Evolutionary conservation across 176 grass and related monocot genomes (phyloP).

Genomic region (Raddia guianensis): DNA sequence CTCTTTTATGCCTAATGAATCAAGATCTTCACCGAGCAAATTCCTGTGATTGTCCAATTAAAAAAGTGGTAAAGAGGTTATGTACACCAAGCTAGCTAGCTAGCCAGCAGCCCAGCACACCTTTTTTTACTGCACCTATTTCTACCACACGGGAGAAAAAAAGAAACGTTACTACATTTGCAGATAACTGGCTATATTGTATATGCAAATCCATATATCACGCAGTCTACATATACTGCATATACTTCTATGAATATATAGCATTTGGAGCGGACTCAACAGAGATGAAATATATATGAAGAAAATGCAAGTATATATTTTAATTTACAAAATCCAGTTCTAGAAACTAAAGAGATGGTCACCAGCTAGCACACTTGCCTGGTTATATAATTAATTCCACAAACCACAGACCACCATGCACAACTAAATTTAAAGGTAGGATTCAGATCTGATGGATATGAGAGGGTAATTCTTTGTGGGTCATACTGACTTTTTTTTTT

Average conservation of each 20-base stretch:
- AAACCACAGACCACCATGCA: background rate
- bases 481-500: background rate
- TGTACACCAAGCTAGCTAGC: background rate
- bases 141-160: background rate
- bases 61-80: background rate
- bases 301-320: background rate
- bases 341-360: background rate
- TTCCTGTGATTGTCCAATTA: conserved; percentile 54
- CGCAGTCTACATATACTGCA: background rate
- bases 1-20: conserved; percentile 59
- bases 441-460: background rate
- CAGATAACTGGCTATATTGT: background rate
- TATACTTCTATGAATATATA: background rate
- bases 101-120: background rate
- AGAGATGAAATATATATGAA: background rate
- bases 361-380: background rate
- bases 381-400: background rate
- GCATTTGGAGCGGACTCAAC: background rate
- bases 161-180: background rate
- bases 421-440: background rate
- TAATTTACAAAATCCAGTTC: background rate
- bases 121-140: background rate
- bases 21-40: conserved; percentile 89
- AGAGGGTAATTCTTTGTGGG: background rate
- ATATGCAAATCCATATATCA: background rate